Conservation (phyloP, 352 stramenopile genomes). For the Globisporangium emineosum region DNA sequence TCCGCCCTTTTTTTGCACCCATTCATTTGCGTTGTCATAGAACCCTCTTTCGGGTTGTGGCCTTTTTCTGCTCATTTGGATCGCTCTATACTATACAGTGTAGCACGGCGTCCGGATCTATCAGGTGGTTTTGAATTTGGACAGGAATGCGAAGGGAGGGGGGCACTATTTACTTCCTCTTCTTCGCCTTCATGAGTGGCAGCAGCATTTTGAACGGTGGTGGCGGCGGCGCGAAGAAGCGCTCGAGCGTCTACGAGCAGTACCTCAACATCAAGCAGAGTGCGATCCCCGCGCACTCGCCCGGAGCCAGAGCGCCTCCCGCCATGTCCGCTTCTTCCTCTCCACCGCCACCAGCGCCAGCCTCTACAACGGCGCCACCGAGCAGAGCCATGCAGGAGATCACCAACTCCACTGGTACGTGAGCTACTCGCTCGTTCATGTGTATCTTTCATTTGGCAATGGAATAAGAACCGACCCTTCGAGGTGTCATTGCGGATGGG, state of each 20-base stretch:
- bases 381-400: conserved; percentile 26
- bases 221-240: conserved; percentile 11
- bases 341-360: not conserved
- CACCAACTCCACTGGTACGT: conserved; percentile 53
- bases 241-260: conserved; percentile 37
- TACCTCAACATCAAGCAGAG: conserved; percentile 55
- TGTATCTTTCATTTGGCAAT: not conserved
- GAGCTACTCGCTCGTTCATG: not conserved
- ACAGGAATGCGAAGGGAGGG: not conserved
- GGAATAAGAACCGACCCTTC: not conserved
- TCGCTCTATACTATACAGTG: not conserved
- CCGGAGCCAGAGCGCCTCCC: not conserved
- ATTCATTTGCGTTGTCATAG: conserved; percentile 4
- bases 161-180: conserved; percentile 11
- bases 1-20: conserved; percentile 1
- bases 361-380: conserved; percentile 1
- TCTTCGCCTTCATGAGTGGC: conserved; percentile 14
- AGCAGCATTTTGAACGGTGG: conserved; percentile 8
- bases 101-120: not conserved
- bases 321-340: not conserved
- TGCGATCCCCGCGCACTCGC: conserved; percentile 13
- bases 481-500: not conserved
- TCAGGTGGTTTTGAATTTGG: not conserved
- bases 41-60: not conserved
- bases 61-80: not conserved